Evolutionary conservation across 1,139 yeast genomes (phyloP), one percentile per base, ranked within the genome.

Genomic region (Yamadazyma epiphylla): DNA sequence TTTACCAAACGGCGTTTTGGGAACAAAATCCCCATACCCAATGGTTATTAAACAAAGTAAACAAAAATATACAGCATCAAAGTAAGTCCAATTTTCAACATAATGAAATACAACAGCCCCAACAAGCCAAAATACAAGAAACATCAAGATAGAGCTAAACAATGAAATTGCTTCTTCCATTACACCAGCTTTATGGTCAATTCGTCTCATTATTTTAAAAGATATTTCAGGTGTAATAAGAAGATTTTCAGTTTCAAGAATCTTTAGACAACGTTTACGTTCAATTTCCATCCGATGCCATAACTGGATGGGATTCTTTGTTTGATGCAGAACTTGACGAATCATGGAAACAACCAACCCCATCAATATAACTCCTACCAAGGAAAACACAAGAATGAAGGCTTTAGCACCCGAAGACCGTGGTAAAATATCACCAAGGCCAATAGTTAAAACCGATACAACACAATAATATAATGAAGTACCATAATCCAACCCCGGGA

Each of bases 11-110:
- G 78, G 58, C 0, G 80, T 54, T 3, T 35, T 38, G 0, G 95
- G 94, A 0, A 77, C 65, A 45, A 61, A 79, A 45, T 81, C 89
- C 19, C 96, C 96, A 54, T 83, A 86, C 0, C 96, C 95, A 35
- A 87, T 81, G 0, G 95, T 85, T 16, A 86, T 58, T 35, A 87
- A 69, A 46, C 91, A 79, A 32, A 84, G 60, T 39, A 81, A 76
- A 38, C 89, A 77, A 48, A 85, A 86, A 55, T 87, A 87, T 9
- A 83, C 64, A 1, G 77, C 69, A 35, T 77, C 64, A 43, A 82
- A 82, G 51, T 80, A 87, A 3, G 69, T 40, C 95, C 95, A 86
- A 3, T 52, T 54, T 46, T 84, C 94, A 15, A 71, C 59, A 25
- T 54, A 60, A 25, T 62, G 59, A 47, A 86, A 83, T 0, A 77